Evolutionary conservation across 1,139 yeast species (phyloP), one percentile per base, ranked within the genome.

Genomic region (Saccharomyces uvarum): DNA sequence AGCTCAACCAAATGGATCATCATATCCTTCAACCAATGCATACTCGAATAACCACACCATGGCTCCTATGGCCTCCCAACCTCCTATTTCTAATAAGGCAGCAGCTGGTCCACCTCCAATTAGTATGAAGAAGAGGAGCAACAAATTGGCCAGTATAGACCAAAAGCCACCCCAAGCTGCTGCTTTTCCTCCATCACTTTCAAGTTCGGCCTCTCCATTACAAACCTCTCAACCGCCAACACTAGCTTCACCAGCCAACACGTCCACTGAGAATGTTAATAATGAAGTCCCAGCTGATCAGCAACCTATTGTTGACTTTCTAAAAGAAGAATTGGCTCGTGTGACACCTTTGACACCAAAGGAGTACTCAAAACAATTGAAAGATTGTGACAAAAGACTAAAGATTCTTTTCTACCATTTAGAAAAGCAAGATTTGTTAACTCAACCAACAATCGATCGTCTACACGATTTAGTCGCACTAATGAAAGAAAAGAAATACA

Each of bases 371-470:
- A 85, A 83, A 59, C 97, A 90, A 66, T 81, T 87, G 51, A 76
- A 75, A 53, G 98, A 93, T 69, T 84, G 95, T 69, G 93, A 84
- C 63, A 86, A 86, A 73, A 81, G 98, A 69, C 74, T 93, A 57
- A 80, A 82, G 61, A 79, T 89, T 56, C 76, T 93, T 63, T 89
- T 80, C 70, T 93, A 85, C 63, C 93, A 85, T 65, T 80, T 93
- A 74, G 87, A 86, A 70, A 87, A 85, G 63, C 83, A 81, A 57
- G 93, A 86, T 53, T 72, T 84, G 59, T 71, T 88, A 61, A 75
- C 86, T 1, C 74, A 73, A 7, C 83, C 75, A n/a, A 79, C 88
- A 1, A 72, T 86, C 49, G 75, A 68, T 5, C 77, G 78, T 51
- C 76, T 91, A 71, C 74, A 74, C 51, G 74, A 75, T 33, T 70